Conservation (phyloP, 2,329 filamentous ascomycete species). For the Grosmannia serpens region DNA sequence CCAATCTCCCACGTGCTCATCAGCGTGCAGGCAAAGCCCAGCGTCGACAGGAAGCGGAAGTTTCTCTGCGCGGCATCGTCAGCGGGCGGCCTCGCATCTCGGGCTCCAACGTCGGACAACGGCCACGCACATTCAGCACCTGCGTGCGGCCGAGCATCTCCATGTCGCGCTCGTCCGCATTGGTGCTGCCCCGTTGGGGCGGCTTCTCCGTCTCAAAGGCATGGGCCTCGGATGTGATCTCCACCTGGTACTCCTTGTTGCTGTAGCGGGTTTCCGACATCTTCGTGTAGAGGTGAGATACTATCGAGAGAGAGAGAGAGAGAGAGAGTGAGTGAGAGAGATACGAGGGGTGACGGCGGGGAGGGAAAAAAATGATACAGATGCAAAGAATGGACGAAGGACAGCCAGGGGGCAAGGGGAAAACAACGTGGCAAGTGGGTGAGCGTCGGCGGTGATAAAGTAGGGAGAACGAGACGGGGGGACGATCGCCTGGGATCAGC, state of each 20-base stretch:
- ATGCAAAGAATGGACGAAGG: neutral
- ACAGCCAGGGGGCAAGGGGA: neutral
- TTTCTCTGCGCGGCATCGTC: slow-evolving; percentile 24
- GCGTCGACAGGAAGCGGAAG: slow-evolving; percentile 37
- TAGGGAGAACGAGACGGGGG: neutral
- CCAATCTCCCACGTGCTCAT: slow-evolving; percentile 43
- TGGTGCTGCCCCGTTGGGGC: slow-evolving; percentile 14
- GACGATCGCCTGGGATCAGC: neutral
- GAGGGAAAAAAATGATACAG: neutral
- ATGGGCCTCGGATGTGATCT: slow-evolving; percentile 6
- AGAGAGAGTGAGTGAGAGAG: neutral
- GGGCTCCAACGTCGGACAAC: no score
- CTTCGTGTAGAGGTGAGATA: neutral
- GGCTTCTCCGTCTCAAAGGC: slow-evolving; percentile 12
- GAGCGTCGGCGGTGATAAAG: neutral
- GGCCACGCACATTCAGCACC: slow-evolving; percentile 12
- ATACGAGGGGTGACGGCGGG: no score
- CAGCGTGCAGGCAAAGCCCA: slow-evolving; percentile 40
- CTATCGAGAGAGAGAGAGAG: neutral
- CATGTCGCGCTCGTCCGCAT: slow-evolving; percentile 22
- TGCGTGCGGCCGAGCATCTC: slow-evolving; percentile 13
- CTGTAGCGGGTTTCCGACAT: slow-evolving; percentile 9
- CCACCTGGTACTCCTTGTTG: slow-evolving; percentile 10
- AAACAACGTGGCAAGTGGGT: neutral
- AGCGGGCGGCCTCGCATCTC: neutral